These are phyloP conservation scores for Ophiostoma sp. DNA, from an alignment of 2,329 filamentous ascomycete species.

Conservation along the genomic window DNA sequence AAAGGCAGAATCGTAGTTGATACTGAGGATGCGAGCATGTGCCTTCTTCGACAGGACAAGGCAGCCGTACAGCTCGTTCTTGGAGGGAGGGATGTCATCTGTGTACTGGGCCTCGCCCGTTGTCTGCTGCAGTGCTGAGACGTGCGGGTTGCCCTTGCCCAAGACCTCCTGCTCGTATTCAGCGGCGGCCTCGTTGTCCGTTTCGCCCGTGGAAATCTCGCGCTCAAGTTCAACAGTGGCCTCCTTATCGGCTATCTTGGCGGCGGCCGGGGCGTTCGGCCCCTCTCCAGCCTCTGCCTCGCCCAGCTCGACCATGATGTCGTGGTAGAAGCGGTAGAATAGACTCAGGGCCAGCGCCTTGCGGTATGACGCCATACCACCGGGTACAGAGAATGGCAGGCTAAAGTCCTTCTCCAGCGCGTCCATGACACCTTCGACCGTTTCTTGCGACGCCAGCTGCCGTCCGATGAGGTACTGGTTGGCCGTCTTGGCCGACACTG, in stretches of 20 bases:
- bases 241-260: conserved; percentile 37
- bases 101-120: conserved; percentile 95
- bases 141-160: conserved; percentile 78
- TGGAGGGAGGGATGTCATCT: conserved; percentile 81
- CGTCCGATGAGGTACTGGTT: conserved; percentile 70
- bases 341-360: conserved; percentile 87
- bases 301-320: conserved; percentile 62
- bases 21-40: conserved; percentile 73
- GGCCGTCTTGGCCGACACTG: conserved; percentile 76
- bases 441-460: conserved; percentile 71
- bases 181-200: conserved; percentile 67
- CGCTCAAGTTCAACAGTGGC: conserved; percentile 80
- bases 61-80: conserved; percentile 84
- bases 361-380: conserved; percentile 94
- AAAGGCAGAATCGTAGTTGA: conserved; percentile 70
- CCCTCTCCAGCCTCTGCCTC: conserved; percentile 26
- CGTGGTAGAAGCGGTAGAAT: conserved; percentile 96
- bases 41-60: conserved; percentile 84
- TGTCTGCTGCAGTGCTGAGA: conserved; percentile 87
- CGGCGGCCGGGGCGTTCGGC: not conserved
- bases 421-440: conserved; percentile 83
- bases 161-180: conserved; percentile 78
- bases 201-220: conserved; percentile 70
- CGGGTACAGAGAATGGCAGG: conserved; percentile 81
- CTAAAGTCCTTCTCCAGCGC: conserved; percentile 87